These are phyloP conservation scores for Backusella australiensis DNA, from an alignment of 192 early-diverging fungal genomes.

Conservation along the genomic window DNA sequence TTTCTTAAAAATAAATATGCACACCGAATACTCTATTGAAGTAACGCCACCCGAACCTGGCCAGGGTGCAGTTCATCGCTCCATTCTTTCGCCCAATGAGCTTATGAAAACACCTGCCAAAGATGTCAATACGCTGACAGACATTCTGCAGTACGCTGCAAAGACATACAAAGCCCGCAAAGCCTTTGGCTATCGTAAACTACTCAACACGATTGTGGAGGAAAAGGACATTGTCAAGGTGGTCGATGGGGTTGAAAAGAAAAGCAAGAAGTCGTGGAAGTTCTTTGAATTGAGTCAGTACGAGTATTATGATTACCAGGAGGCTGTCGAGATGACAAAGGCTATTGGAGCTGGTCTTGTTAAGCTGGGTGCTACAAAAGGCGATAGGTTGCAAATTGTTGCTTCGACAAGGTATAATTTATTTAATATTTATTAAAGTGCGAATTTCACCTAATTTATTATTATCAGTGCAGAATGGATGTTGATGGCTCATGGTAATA, in stretches of 20 bases:
- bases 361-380: slow-evolving; percentile 53
- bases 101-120: slow-evolving; percentile 43
- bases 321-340: slow-evolving; percentile 51
- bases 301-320: slow-evolving; percentile 73
- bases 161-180: slow-evolving; percentile 49
- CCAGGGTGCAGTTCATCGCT: slow-evolving; percentile 45
- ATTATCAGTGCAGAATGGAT: slow-evolving; percentile 26
- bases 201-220: slow-evolving; percentile 65
- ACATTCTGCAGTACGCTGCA: slow-evolving; percentile 61
- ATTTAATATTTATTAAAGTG: too few relatives aligned
- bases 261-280: slow-evolving; percentile 78
- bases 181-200: slow-evolving; percentile 66
- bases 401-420: slow-evolving; percentile 57
- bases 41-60: slow-evolving; percentile 13
- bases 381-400: slow-evolving; percentile 60
- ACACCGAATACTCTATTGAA: slow-evolving; percentile 17
- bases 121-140: slow-evolving; percentile 67
- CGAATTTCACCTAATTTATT: too few relatives aligned
- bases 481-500: slow-evolving; percentile 29
- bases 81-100: slow-evolving; percentile 45
- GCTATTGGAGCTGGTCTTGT: slow-evolving; percentile 70
- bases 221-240: slow-evolving; percentile 68
- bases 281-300: slow-evolving; percentile 78
- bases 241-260: slow-evolving; percentile 51
- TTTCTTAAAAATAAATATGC: slow-evolving; percentile 10